phyloP scores from a whole-genome alignment of 2,329 filamentous ascomycete genomes.

The Diplodia intermedia region DNA sequence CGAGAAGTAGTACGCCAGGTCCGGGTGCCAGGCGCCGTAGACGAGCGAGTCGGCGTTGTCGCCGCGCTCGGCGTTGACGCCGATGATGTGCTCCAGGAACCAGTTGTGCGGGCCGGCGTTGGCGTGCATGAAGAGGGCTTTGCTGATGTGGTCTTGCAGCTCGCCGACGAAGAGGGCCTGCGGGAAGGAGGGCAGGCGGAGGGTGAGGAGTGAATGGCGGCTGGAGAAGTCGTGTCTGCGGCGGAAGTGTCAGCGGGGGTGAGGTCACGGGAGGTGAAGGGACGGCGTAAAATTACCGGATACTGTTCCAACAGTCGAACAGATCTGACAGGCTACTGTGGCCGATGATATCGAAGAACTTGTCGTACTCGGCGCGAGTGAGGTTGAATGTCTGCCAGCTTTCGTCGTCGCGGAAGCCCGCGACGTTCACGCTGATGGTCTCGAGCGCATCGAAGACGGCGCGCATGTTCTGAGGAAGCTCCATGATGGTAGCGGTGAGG shows the following conservation, averaged over 20 bases:
- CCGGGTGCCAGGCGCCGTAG: neutral
- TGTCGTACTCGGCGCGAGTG: neutral
- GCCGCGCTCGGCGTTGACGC: constrained; percentile 1
- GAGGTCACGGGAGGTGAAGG: neutral
- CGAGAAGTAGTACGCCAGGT: constrained; percentile 2
- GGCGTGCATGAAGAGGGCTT: neutral
- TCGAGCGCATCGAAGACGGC: neutral
- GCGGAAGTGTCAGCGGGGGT: neutral
- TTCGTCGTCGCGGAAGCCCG: neutral
- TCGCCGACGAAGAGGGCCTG: neutral
- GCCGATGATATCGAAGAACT: neutral
- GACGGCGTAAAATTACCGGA: neutral
- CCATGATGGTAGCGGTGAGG: neutral
- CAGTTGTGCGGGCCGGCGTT: neutral
- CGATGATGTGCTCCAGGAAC: neutral
- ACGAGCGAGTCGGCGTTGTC: neutral
- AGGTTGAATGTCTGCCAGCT: neutral
- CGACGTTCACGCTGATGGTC: neutral
- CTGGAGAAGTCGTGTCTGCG: neutral
- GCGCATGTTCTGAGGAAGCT: neutral
- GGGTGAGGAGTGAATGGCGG: neutral
- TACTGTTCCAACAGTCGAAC: neutral
- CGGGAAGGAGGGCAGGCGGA: neutral
- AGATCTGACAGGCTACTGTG: neutral
- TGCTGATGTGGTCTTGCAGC: neutral